A percentile compares a stretch with the other conserved stretches of the same genome.
Conservation (phyloP, 441 rosid genomes). For the Erodium texanum region DNA sequence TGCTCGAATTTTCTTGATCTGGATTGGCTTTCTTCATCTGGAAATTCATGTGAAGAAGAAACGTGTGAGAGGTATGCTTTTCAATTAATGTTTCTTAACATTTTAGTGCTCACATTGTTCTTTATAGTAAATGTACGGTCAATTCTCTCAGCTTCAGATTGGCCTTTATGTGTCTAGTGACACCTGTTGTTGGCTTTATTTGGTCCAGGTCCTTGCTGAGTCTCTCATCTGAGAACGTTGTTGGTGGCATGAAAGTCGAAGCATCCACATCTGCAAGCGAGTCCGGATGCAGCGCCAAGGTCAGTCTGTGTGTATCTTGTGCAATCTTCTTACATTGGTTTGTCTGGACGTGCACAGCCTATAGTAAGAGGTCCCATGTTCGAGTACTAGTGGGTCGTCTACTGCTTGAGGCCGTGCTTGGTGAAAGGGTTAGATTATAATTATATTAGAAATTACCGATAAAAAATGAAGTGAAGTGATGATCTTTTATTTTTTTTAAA, state of each 20-base stretch:
- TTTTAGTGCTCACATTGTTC: background rate
- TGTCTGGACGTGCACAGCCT: too few relatives aligned
- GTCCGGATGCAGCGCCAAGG: conserved; percentile 40
- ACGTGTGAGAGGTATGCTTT: conserved; percentile 50
- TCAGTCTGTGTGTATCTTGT: conserved; percentile 21
- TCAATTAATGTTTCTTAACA: background rate
- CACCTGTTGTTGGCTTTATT: background rate
- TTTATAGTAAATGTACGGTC: too few relatives aligned
- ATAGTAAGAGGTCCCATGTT: too few relatives aligned
- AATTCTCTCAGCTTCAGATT: too few relatives aligned
- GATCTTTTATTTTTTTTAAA: too few relatives aligned
- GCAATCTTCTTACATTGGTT: too few relatives aligned
- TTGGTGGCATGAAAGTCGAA: conserved; percentile 31
- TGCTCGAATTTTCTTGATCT: conserved; percentile 69
- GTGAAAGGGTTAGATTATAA: too few relatives aligned
- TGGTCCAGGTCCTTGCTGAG: conserved; percentile 48
- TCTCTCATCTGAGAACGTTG: conserved; percentile 44
- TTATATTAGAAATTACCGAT: too few relatives aligned
- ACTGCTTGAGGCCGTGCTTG: too few relatives aligned
- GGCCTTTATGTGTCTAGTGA: background rate
- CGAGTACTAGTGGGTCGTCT: too few relatives aligned
- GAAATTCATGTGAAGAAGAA: conserved; percentile 92
- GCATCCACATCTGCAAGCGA: conserved; percentile 13
- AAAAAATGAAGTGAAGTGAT: too few relatives aligned
- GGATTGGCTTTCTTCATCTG: conserved; percentile 93